Evolutionary conservation across 2,329 filamentous ascomycete species (phyloP).

Genomic region (Passalora sequoiae): DNA sequence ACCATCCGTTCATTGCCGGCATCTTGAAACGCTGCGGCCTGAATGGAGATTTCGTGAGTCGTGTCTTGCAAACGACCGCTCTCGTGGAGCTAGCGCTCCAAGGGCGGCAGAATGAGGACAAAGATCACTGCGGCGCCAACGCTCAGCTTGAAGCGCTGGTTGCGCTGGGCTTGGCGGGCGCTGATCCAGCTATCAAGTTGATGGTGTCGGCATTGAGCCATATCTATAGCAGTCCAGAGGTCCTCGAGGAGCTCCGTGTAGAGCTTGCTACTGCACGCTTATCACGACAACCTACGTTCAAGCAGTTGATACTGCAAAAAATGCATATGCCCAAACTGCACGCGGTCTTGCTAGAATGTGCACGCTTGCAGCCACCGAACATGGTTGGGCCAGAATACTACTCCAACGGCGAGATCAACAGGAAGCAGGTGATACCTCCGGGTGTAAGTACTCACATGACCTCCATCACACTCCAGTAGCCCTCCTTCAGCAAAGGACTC

Average conservation of each 20-base stretch:
- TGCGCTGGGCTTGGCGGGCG: conserved; percentile 16
- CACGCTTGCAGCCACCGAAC: conserved; percentile 11
- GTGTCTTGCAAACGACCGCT: too few relatives aligned
- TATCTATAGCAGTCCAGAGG: conserved; percentile 14
- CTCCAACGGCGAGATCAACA: conserved; percentile 7
- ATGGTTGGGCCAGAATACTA: conserved; percentile 10
- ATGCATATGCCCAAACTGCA: conserved; percentile 13
- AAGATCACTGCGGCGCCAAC: too few relatives aligned
- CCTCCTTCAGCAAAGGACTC: not conserved
- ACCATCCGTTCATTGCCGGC: conserved; percentile 18
- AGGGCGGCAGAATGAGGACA: too few relatives aligned
- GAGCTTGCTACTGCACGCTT: conserved; percentile 12
- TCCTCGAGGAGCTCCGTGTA: conserved; percentile 15
- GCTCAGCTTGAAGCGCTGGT: conserved; percentile 11
- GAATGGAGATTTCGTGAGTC: not conserved
- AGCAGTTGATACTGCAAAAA: conserved; percentile 11
- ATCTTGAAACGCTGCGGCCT: conserved; percentile 5
- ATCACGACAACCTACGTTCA: conserved; percentile 8
- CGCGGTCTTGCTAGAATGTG: conserved; percentile 15
- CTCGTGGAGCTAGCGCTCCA: too few relatives aligned
- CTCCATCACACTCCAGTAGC: not conserved
- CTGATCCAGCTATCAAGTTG: conserved; percentile 17
- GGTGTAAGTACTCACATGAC: conserved; percentile 8
- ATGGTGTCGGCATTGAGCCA: conserved; percentile 14
- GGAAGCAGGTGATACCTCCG: conserved; percentile 4